Evolutionary conservation across 108 stramenopile genomes (phyloP).

Genomic region (Hondaea fermentalgiana): DNA sequence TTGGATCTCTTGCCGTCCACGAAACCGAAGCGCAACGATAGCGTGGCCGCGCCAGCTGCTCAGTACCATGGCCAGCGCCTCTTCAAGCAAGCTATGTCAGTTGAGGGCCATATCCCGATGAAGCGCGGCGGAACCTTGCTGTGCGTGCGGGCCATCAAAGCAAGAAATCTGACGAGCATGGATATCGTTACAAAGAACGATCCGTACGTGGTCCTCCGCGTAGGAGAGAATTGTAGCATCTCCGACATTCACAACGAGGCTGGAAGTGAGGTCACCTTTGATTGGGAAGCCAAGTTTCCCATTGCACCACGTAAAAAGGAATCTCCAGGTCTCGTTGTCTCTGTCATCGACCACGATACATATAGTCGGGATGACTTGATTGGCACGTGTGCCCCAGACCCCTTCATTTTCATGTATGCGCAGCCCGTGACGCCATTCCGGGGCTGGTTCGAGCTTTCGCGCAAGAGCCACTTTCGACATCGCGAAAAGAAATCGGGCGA

Average conservation of each 20-base stretch:
- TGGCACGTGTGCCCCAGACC: background rate
- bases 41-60: background rate
- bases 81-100: background rate
- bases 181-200: background rate
- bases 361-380: background rate
- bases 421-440: background rate
- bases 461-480: background rate
- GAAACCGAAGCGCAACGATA: background rate
- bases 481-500: background rate
- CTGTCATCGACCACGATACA: background rate
- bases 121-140: background rate
- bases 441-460: background rate
- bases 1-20: too few relatives aligned
- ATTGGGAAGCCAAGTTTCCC: background rate
- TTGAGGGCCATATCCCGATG: background rate
- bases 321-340: background rate
- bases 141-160: background rate
- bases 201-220: background rate
- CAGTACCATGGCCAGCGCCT: background rate
- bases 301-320: background rate
- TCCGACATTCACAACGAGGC: background rate
- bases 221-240: background rate
- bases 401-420: background rate
- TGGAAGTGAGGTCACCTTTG: background rate
- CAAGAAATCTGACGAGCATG: background rate